A percentile compares a stretch with the other conserved stretches of the same genome.
Evolutionary conservation across 2,329 filamentous ascomycete genomes (phyloP).

Genomic region (Venturia pyrina): DNA sequence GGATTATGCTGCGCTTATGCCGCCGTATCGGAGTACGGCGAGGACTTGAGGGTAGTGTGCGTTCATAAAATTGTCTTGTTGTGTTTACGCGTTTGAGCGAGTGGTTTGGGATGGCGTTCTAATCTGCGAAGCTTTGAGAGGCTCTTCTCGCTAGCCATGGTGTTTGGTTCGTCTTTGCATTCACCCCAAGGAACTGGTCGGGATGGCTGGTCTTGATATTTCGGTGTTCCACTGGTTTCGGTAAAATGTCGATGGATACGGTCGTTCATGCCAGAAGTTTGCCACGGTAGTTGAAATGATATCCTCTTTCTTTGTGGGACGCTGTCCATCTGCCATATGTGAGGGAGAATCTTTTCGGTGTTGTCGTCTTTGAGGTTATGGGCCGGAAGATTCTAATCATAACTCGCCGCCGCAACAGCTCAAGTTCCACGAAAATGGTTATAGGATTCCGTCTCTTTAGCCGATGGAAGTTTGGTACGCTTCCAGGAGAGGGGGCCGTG

Average conservation of each 20-base stretch:
- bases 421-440: no score
- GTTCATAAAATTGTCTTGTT: background rate
- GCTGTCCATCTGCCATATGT: background rate
- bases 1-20: conserved; percentile 1
- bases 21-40: conserved; percentile 7
- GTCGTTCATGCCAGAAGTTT: background rate
- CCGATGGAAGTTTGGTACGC: no score
- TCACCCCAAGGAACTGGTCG: background rate
- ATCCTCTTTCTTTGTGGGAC: background rate
- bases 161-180: background rate
- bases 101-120: background rate
- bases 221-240: background rate
- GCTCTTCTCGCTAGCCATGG: background rate
- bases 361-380: background rate
- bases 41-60: conserved; percentile 2
- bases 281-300: background rate
- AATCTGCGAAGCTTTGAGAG: background rate
- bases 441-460: no score
- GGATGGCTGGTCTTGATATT: no score
- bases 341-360: background rate
- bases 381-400: no score
- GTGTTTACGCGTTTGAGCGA: background rate
- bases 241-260: background rate
- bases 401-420: no score
- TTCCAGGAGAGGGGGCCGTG: no score